Evolutionary conservation across 345 rosid genomes (phyloP).

Genomic region (Erodium maritimum): DNA sequence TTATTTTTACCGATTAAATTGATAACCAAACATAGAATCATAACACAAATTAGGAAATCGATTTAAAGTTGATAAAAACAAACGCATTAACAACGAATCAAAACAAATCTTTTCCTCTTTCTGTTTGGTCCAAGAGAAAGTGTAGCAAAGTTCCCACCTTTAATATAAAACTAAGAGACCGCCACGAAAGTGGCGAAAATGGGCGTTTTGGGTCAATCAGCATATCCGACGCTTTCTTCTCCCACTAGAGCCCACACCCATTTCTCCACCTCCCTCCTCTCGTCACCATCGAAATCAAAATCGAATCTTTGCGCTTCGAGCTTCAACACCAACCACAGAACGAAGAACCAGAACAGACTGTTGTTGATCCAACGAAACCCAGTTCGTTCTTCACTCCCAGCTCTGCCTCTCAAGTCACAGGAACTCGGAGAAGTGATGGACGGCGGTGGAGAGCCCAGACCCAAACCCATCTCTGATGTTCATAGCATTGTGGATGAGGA

Average conservation of each 20-base stretch:
- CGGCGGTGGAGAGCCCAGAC: constrained; percentile 25
- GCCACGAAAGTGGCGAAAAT: background rate
- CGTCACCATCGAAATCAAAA: constrained; percentile 13
- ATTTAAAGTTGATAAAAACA: too few species aligned
- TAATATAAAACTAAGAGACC: background rate
- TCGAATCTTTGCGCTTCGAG: constrained; percentile 14
- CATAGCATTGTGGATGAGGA: constrained; percentile 32
- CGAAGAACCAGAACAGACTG: background rate
- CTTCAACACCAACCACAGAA: background rate
- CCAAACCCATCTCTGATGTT: constrained; percentile 32
- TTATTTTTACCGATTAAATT: too few species aligned
- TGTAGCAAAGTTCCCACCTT: background rate
- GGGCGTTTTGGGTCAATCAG: background rate
- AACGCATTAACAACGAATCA: too few species aligned
- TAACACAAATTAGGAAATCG: too few species aligned
- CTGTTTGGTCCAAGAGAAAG: background rate
- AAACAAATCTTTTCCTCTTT: too few species aligned
- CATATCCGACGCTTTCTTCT: background rate
- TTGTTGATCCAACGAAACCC: background rate
- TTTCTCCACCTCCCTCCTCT: constrained; percentile 6
- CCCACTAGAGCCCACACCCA: background rate
- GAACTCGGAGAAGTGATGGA: constrained; percentile 12
- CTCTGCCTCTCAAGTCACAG: constrained; percentile 29
- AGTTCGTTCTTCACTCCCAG: constrained; percentile 1
- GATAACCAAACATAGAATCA: too few species aligned